Percentiles rank a stretch among this genome's conserved stretches.
Evolutionary conservation across 2,329 filamentous ascomycete species (phyloP).

Genomic region (Geosmithia morbida): DNA sequence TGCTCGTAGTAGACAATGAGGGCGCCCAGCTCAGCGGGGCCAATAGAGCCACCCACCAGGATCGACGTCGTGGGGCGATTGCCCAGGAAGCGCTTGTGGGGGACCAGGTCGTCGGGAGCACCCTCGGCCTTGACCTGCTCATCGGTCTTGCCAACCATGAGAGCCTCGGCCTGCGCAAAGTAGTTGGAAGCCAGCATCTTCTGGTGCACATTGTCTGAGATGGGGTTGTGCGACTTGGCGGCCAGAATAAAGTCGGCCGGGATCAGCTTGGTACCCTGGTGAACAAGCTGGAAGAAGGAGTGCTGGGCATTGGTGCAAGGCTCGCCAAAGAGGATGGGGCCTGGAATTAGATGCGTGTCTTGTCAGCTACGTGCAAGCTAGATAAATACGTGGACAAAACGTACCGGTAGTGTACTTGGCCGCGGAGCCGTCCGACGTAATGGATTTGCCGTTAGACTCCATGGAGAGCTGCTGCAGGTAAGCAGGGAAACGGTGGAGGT

Average conservation of each 20-base stretch:
- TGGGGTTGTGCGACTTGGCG: constrained; percentile 91
- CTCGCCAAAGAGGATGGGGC: constrained; percentile 91
- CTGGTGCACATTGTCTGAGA: constrained; percentile 86
- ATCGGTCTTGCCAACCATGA: constrained; percentile 82
- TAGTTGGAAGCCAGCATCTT: constrained; percentile 92
- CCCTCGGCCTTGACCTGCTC: constrained; percentile 68
- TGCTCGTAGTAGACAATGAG: constrained; percentile 99
- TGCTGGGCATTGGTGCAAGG: constrained; percentile 98
- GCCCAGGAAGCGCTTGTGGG: constrained; percentile 98
- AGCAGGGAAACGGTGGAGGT: constrained; percentile 95
- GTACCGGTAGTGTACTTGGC: constrained; percentile 89
- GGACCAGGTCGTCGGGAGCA: constrained; percentile 58
- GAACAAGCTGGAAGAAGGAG: constrained; percentile 98
- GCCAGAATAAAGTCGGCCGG: constrained; percentile 96
- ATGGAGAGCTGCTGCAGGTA: constrained; percentile 99
- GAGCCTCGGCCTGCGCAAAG: constrained; percentile 75
- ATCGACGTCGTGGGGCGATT: constrained; percentile 96
- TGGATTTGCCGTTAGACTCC: constrained; percentile 98
- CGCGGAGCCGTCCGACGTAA: constrained; percentile 75
- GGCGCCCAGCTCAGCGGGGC: constrained; percentile 82
- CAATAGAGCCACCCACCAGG: constrained; percentile 79
- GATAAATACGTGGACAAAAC: constrained; percentile 3
- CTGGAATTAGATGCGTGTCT: constrained; percentile 8
- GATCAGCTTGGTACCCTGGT: constrained; percentile 98
- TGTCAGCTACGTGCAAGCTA: constrained; percentile 6